phyloP scores from a whole-genome alignment of 1,284 basidiomycete species.

The Jaminaea rosea region DNA sequence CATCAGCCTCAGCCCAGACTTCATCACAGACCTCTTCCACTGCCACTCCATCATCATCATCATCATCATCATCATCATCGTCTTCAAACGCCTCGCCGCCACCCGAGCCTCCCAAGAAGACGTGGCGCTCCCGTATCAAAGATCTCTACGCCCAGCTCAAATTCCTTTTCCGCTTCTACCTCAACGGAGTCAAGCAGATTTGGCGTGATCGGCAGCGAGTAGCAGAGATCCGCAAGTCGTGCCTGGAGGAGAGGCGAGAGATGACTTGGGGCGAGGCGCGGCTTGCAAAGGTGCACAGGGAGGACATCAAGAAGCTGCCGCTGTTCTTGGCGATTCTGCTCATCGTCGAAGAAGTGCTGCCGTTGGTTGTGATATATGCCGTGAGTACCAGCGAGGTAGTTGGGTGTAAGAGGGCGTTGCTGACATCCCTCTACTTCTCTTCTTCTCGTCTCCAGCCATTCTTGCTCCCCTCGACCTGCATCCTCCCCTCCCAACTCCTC shows the following conservation, averaged over 20 bases:
- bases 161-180: constrained; percentile 44
- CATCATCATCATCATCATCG: not conserved
- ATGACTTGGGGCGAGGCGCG: constrained; percentile 26
- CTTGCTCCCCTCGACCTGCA: constrained; percentile 74
- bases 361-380: constrained; percentile 74
- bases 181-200: constrained; percentile 44
- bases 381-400: not conserved
- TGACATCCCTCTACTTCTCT: not conserved
- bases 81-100: not conserved
- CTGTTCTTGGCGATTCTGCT: constrained; percentile 69
- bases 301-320: constrained; percentile 56
- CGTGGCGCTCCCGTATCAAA: not conserved
- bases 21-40: not conserved
- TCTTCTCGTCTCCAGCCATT: constrained; percentile 50
- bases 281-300: constrained; percentile 25
- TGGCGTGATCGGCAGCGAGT: constrained; percentile 34
- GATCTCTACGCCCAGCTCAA: constrained; percentile 13
- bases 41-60: not conserved
- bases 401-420: too few species aligned
- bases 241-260: too few species aligned
- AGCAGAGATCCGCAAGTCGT: constrained; percentile 15
- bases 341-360: constrained; percentile 70
- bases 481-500: constrained; percentile 67
- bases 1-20: not conserved
- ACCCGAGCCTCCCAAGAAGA: not conserved